phyloP scores from a whole-genome alignment of 768 basidiomycete species.

The Termitomyces sp. region DNA sequence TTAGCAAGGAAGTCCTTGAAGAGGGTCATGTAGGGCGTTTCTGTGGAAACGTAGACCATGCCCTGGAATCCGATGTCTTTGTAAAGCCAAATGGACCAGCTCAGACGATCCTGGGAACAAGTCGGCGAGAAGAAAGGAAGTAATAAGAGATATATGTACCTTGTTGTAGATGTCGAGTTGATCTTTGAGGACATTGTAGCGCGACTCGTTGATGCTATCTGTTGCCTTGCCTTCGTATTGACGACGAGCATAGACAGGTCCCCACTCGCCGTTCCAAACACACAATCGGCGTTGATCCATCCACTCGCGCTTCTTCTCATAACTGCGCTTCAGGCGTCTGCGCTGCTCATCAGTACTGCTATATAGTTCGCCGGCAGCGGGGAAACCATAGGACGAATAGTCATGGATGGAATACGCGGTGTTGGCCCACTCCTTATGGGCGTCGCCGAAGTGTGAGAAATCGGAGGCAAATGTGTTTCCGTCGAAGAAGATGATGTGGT shows the following conservation, averaged over 20 bases:
- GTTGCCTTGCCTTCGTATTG: constrained; percentile 54
- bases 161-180: constrained; percentile 69
- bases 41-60: constrained; percentile 68
- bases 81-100: constrained; percentile 87
- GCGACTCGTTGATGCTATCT: constrained; percentile 56
- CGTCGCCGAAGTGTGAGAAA: constrained; percentile 66
- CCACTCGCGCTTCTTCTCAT: constrained; percentile 72
- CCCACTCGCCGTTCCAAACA: constrained; percentile 82
- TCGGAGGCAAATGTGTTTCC: constrained; percentile 82
- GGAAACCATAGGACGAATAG: constrained; percentile 72
- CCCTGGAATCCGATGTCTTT: constrained; percentile 86
- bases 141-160: constrained; percentile 21
- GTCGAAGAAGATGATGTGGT: constrained; percentile 77
- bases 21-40: constrained; percentile 67
- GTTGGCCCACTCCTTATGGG: constrained; percentile 59
- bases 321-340: constrained; percentile 45
- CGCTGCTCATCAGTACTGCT: constrained; percentile 46
- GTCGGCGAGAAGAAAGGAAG: background rate
- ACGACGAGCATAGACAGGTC: constrained; percentile 70
- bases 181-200: constrained; percentile 65
- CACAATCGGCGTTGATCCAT: constrained; percentile 62
- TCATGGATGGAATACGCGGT: constrained; percentile 78
- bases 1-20: constrained; percentile 66
- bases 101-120: constrained; percentile 45
- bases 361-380: constrained; percentile 49